Conservation (phyloP, 1,284 basidiomycete genomes). For the Chalciporus sp. region DNA sequence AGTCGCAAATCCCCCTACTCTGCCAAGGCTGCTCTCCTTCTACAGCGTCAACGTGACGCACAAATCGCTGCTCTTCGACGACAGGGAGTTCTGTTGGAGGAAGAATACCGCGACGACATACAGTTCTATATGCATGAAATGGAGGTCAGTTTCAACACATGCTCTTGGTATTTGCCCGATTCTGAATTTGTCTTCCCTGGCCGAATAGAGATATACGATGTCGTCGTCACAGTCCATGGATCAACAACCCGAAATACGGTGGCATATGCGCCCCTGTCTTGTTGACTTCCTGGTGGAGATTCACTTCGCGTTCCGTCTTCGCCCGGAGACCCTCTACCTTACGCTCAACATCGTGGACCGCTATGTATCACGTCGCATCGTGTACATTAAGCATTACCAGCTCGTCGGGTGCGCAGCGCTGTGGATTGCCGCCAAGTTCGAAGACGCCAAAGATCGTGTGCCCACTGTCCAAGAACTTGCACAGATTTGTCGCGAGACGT, state of each 20-base stretch:
- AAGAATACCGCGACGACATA: conserved; percentile 95
- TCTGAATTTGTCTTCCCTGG: conserved; percentile 14
- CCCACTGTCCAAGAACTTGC: conserved; percentile 93
- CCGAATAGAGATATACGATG: conserved; percentile 75
- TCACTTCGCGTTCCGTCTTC: conserved; percentile 94
- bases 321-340: conserved; percentile 97
- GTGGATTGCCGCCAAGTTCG: conserved; percentile 99
- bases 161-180: conserved; percentile 4
- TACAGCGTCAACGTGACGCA: conserved; percentile 67
- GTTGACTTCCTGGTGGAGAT: conserved; percentile 99
- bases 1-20: conserved; percentile 65
- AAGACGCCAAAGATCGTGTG: conserved; percentile 98
- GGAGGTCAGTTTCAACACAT: conserved; percentile 75
- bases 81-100: conserved; percentile 78
- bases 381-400: conserved; percentile 99
- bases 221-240: conserved; percentile 95
- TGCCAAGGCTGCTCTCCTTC: conserved; percentile 56
- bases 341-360: conserved; percentile 99
- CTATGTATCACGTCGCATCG: conserved; percentile 97
- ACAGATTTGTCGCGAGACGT: conserved; percentile 93
- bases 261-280: conserved; percentile 99
- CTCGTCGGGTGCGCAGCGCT: conserved; percentile 97
- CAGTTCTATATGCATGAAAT: conserved; percentile 93
- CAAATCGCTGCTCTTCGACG: conserved; percentile 67
- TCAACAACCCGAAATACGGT: conserved; percentile 95